phyloP scores from a whole-genome alignment of 768 basidiomycete species.

The Hypsizygus marmoreus region DNA sequence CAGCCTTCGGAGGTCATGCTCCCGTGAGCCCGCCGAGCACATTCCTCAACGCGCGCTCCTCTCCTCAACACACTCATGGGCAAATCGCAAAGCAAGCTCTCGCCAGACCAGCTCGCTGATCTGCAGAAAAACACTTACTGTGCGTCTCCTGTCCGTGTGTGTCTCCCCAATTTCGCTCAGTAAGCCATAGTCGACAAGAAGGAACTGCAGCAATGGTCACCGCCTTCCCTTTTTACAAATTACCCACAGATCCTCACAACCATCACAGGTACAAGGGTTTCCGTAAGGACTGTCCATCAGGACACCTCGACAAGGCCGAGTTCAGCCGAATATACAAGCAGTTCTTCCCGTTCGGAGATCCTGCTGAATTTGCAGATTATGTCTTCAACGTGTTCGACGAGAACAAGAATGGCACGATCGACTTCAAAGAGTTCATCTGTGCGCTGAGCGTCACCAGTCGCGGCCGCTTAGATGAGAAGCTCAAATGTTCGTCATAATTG shows the following conservation, averaged over 20 bases:
- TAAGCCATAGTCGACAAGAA: constrained; percentile 84
- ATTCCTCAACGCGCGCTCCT: no score
- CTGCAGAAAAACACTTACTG: constrained; percentile 99
- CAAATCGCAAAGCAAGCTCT: constrained; percentile 95
- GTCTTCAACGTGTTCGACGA: constrained; percentile 98
- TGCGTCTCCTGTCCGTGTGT: constrained; percentile 37
- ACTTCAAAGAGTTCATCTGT: constrained; percentile 99
- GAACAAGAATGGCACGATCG: constrained; percentile 95
- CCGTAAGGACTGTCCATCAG: constrained; percentile 97
- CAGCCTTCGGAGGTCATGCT: constrained; percentile 16
- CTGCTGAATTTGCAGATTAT: constrained; percentile 94
- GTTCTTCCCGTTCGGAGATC: constrained; percentile 99
- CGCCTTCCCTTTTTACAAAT: constrained; percentile 4
- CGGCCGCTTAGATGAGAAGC: constrained; percentile 94
- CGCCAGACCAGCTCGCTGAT: constrained; percentile 89
- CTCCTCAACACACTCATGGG: constrained; percentile 79
- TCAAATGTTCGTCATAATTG: constrained; percentile 76
- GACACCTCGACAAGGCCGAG: constrained; percentile 92
- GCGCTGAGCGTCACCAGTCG: constrained; percentile 94
- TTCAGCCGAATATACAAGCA: constrained; percentile 99
- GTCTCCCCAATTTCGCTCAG: constrained; percentile 11
- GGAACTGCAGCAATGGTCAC: constrained; percentile 89
- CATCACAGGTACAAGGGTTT: constrained; percentile 94
- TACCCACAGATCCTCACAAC: constrained; percentile 14
- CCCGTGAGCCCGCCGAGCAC: constrained; percentile 4